A percentile compares a stretch with the other conserved stretches of the same genome.
Conservation (phyloP, 176 grass and related monocot species). For the Dendrocalamus sinicus region DNA sequence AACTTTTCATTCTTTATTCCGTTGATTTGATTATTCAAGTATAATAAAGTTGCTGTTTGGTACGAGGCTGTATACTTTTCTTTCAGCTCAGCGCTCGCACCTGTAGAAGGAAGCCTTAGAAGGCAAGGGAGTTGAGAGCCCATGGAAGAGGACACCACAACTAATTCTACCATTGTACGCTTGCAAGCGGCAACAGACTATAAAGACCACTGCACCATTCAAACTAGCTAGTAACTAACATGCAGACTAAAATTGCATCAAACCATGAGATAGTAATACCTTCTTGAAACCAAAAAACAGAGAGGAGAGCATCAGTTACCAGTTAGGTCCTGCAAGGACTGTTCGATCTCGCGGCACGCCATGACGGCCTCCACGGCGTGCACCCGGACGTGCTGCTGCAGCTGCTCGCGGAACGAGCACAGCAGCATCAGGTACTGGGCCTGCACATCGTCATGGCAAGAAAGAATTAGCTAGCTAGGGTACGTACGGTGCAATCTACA, state of each 20-base stretch:
- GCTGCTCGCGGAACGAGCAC: constrained; percentile 98
- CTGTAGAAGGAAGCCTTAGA: constrained; percentile 24
- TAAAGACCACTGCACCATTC: constrained; percentile 16
- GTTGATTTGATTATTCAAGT: not conserved
- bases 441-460: constrained; percentile 47
- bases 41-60: constrained; percentile 21
- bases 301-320: constrained; percentile 34
- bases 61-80: not conserved
- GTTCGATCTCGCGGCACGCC: constrained; percentile 99
- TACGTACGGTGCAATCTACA: not conserved
- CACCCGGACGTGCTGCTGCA: constrained; percentile 98
- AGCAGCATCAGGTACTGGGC: constrained; percentile 91
- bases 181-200: not conserved
- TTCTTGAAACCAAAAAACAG: not conserved
- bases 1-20: constrained; percentile 1
- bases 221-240: constrained; percentile 25
- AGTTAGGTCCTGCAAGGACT: constrained; percentile 91
- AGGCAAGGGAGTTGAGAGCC: constrained; percentile 19
- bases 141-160: constrained; percentile 43
- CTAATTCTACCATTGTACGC: constrained; percentile 18
- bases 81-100: not conserved
- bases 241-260: constrained; percentile 14
- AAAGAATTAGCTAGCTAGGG: not conserved
- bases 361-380: constrained; percentile 99
- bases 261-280: constrained; percentile 7